phyloP scores from a whole-genome alignment of 371 early-diverging fungal genomes.

The Nematocida sp. region DNA sequence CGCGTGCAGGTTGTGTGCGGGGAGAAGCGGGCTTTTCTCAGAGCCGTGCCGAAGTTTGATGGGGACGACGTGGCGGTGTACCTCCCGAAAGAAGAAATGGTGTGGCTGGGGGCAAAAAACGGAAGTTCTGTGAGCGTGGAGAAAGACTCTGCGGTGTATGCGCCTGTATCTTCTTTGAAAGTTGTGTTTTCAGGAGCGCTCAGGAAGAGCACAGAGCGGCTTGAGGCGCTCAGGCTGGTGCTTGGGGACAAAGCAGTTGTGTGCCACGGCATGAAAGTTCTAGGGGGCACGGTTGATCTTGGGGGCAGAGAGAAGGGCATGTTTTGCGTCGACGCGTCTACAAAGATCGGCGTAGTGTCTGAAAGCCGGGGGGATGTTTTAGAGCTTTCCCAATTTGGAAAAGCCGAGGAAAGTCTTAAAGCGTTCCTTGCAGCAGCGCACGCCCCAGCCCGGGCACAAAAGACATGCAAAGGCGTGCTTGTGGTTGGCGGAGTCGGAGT shows the following conservation, averaged over 20 bases:
- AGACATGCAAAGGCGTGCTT: slow-evolving; percentile 1
- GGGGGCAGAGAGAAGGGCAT: background rate
- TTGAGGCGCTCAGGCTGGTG: slow-evolving; percentile 18
- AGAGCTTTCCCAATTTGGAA: background rate
- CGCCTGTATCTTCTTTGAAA: background rate
- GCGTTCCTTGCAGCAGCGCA: slow-evolving; percentile 2
- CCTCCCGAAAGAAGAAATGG: slow-evolving; percentile 32
- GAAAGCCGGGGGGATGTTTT: background rate
- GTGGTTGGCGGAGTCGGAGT: slow-evolving; percentile 22
- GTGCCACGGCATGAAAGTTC: background rate
- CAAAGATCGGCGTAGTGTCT: slow-evolving; percentile 26
- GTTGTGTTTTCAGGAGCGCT: slow-evolving; percentile 1
- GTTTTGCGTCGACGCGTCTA: background rate
- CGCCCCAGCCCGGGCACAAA: background rate
- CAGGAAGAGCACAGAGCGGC: slow-evolving; percentile 32
- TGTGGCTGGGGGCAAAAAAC: background rate
- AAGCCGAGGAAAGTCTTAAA: background rate
- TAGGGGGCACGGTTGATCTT: slow-evolving; percentile 18
- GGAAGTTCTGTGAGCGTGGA: slow-evolving; percentile 14
- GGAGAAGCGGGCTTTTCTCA: slow-evolving; percentile 3
- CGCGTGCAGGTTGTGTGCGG: background rate
- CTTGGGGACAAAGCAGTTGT: slow-evolving; percentile 25
- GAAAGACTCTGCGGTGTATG: background rate
- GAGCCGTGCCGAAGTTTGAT: slow-evolving; percentile 48
- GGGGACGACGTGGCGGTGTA: slow-evolving; percentile 33